These are phyloP conservation scores for Chamaecrista fasciculata DNA, from an alignment of 306 rosid species.

Conservation along the genomic window DNA sequence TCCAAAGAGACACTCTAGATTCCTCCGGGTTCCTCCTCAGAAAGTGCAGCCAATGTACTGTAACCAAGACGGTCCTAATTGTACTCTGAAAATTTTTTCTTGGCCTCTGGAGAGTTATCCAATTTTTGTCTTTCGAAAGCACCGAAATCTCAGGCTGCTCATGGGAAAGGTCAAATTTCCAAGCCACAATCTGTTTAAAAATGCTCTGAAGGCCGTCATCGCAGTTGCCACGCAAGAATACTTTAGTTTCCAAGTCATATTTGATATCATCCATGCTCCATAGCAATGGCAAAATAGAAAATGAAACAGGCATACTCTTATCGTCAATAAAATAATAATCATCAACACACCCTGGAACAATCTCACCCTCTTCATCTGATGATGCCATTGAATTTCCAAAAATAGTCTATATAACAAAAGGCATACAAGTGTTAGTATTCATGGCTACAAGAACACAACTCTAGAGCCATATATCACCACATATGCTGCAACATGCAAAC, in stretches of 20 bases:
- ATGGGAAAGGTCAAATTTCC: slow-evolving; percentile 54
- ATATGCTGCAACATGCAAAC: not conserved
- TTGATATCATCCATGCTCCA: slow-evolving; percentile 40
- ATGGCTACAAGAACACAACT: slow-evolving; percentile 17
- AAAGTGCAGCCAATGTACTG: slow-evolving; percentile 60
- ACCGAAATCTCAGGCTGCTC: slow-evolving; percentile 50
- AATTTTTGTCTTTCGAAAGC: slow-evolving; percentile 43
- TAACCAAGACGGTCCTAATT: slow-evolving; percentile 45
- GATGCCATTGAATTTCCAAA: slow-evolving; percentile 51
- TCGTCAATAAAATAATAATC: slow-evolving; percentile 43
- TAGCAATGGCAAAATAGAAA: slow-evolving; percentile 43
- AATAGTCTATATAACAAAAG: slow-evolving; percentile 14
- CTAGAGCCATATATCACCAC: not conserved
- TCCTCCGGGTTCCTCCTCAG: slow-evolving; percentile 51
- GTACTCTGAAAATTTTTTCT: slow-evolving; percentile 41
- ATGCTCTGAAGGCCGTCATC: slow-evolving; percentile 43
- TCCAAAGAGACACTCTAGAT: slow-evolving; percentile 34
- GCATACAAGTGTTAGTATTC: slow-evolving; percentile 2
- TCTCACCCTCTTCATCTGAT: slow-evolving; percentile 64
- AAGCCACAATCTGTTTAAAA: slow-evolving; percentile 46
- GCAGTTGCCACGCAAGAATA: slow-evolving; percentile 41
- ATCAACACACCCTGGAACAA: slow-evolving; percentile 29
- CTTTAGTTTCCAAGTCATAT: slow-evolving; percentile 13
- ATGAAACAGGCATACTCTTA: slow-evolving; percentile 37
- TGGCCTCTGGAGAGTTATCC: slow-evolving; percentile 61